These are phyloP conservation scores for Austroboletus rostrupii DNA, from an alignment of 1,284 basidiomycete genomes.

Conservation along the genomic window DNA sequence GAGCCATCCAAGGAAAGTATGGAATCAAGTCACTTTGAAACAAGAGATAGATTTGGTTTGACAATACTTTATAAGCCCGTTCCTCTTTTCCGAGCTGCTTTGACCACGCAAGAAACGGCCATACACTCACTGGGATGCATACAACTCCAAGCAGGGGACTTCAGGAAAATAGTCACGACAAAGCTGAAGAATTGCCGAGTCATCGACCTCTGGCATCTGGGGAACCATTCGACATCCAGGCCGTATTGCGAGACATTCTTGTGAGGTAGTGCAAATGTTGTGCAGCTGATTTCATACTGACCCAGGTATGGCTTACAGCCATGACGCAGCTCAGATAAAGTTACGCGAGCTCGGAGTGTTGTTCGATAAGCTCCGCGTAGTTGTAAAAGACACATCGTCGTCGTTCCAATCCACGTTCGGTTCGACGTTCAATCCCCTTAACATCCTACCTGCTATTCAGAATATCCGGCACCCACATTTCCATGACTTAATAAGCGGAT, in stretches of 20 bases:
- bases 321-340: conserved; percentile 27
- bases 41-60: too few relatives aligned
- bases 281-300: neutral
- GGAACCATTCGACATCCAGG: conserved; percentile 16
- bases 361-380: conserved; percentile 35
- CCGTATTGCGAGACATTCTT: conserved; percentile 26
- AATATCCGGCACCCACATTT: conserved; percentile 35
- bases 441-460: conserved; percentile 25
- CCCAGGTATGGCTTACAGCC: conserved; percentile 13
- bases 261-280: conserved; percentile 19
- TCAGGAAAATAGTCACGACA: too few relatives aligned
- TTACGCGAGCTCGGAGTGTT: conserved; percentile 34
- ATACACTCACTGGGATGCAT: too few relatives aligned
- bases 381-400: conserved; percentile 33
- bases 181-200: too few relatives aligned
- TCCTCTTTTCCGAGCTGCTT: too few relatives aligned
- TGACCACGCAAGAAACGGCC: too few relatives aligned
- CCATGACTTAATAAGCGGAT: conserved; percentile 44
- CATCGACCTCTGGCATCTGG: too few relatives aligned
- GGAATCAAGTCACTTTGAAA: too few relatives aligned
- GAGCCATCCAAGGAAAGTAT: too few relatives aligned
- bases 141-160: too few relatives aligned
- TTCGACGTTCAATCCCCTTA: conserved; percentile 37
- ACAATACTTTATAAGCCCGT: too few relatives aligned
- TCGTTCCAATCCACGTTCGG: conserved; percentile 41